Evolutionary conservation across 1,284 basidiomycete genomes (phyloP).

Genomic region (Hypsizygus ulmarius): DNA sequence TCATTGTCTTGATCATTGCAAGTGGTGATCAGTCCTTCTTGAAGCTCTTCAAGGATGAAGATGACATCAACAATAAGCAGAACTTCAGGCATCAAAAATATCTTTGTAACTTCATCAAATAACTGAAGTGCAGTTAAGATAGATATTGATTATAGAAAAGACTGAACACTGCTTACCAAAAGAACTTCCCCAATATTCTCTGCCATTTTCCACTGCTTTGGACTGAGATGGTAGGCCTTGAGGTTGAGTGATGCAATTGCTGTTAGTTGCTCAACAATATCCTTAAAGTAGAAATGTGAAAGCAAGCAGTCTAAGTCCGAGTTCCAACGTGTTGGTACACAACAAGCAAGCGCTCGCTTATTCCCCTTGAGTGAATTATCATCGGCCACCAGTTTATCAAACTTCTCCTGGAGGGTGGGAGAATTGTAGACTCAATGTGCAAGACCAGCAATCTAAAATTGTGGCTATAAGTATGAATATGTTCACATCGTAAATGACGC

Average conservation of each 20-base stretch:
- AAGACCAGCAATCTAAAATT: not conserved
- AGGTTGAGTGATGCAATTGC: slow-evolving; percentile 11
- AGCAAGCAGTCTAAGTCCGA: slow-evolving; percentile 9
- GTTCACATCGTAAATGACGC: too few species aligned
- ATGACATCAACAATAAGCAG: slow-evolving; percentile 24
- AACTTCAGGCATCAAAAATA: slow-evolving; percentile 17
- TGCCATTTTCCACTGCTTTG: slow-evolving; percentile 20
- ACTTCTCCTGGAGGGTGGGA: slow-evolving; percentile 16
- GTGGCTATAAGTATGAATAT: not conserved
- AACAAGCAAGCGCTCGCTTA: slow-evolving; percentile 6
- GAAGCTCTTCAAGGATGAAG: slow-evolving; percentile 16
- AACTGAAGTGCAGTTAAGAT: slow-evolving; percentile 9
- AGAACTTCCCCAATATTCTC: slow-evolving; percentile 19
- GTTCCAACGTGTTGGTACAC: slow-evolving; percentile 19
- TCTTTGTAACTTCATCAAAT: slow-evolving; percentile 16
- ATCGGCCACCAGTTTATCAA: slow-evolving; percentile 16
- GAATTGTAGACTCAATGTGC: slow-evolving; percentile 16
- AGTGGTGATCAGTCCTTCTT: slow-evolving; percentile 6
- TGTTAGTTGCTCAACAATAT: slow-evolving; percentile 19
- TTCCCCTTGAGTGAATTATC: slow-evolving; percentile 7
- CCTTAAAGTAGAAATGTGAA: slow-evolving; percentile 18
- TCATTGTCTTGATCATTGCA: slow-evolving; percentile 9
- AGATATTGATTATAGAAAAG: slow-evolving; percentile 4
- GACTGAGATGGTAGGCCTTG: slow-evolving; percentile 14
- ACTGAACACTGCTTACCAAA: slow-evolving; percentile 14